Evolutionary conservation across 106 monocot genomes (phyloP).

Genomic region (Chionographis japonica): DNA sequence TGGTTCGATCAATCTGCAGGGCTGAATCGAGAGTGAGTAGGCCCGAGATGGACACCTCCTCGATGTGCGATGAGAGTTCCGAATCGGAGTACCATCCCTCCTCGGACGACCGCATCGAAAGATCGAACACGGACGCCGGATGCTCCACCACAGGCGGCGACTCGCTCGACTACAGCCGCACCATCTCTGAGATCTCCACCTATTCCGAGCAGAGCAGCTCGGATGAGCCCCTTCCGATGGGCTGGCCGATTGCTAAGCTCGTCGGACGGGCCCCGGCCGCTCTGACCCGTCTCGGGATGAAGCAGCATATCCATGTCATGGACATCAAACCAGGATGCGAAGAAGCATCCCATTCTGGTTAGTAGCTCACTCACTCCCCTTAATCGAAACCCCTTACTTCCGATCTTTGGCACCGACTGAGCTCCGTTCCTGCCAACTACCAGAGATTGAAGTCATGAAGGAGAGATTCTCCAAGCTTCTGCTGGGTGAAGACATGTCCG

Average conservation of each 20-base stretch:
- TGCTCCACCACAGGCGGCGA: constrained; percentile 29
- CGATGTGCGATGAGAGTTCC: constrained; percentile 30
- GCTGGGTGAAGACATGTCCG: constrained; percentile 93
- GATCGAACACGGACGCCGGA: constrained; percentile 14
- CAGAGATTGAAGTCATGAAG: constrained; percentile 62
- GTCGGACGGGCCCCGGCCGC: constrained; percentile 14
- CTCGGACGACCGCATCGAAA: neutral
- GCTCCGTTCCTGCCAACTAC: neutral
- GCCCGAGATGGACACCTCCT: constrained; percentile 23
- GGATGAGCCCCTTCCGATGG: constrained; percentile 20
- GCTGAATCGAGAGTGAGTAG: neutral
- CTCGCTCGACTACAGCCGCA: constrained; percentile 54
- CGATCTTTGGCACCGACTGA: too few relatives aligned
- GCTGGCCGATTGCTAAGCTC: constrained; percentile 21
- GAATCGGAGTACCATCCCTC: constrained; percentile 16
- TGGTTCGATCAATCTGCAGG: neutral
- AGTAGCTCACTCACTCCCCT: neutral
- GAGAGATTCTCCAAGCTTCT: constrained; percentile 89
- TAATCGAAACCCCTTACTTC: too few relatives aligned
- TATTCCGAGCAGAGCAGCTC: constrained; percentile 51
- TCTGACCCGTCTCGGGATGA: constrained; percentile 40
- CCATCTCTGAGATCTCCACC: constrained; percentile 57
- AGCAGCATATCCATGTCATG: constrained; percentile 19
- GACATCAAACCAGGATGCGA: constrained; percentile 18
- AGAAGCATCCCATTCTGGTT: constrained; percentile 23